These are phyloP conservation scores for Buxus sempervirens DNA, from an alignment of 164 flowering plant genomes.

Conservation along the genomic window DNA sequence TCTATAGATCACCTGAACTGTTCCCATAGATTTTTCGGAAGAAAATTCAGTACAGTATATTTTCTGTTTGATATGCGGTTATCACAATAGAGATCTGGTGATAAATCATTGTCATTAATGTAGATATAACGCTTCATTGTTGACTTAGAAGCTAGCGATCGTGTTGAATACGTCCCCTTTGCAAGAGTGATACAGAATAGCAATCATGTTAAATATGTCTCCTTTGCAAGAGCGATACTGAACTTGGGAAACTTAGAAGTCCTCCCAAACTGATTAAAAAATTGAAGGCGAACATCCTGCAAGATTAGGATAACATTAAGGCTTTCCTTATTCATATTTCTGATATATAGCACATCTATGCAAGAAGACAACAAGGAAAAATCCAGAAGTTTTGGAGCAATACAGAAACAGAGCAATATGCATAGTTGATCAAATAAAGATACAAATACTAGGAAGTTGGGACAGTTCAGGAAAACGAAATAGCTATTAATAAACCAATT, in stretches of 20 bases:
- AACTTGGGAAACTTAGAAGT: neutral
- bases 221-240: constrained; percentile 6
- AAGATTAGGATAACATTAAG: neutral
- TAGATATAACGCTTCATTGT: constrained; percentile 84
- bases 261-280: constrained; percentile 3
- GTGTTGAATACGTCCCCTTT: constrained; percentile 5
- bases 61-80: constrained; percentile 90
- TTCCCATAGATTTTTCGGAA: constrained; percentile 95
- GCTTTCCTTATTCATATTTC: neutral
- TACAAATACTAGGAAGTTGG: neutral
- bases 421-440: neutral
- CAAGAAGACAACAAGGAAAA: neutral
- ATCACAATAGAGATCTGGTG: constrained; percentile 64
- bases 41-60: constrained; percentile 82
- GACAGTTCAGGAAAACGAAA: neutral
- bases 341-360: neutral
- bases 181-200: constrained; percentile 1
- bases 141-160: constrained; percentile 17
- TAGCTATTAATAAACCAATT: neutral
- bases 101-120: constrained; percentile 66
- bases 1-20: constrained; percentile 78
- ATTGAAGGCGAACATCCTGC: constrained; percentile 5
- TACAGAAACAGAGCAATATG: neutral
- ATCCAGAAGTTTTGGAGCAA: neutral
- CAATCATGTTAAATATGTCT: constrained; percentile 6